phyloP scores from a whole-genome alignment of 495 filamentous ascomycete genomes.

The Neurospora discreta region DNA sequence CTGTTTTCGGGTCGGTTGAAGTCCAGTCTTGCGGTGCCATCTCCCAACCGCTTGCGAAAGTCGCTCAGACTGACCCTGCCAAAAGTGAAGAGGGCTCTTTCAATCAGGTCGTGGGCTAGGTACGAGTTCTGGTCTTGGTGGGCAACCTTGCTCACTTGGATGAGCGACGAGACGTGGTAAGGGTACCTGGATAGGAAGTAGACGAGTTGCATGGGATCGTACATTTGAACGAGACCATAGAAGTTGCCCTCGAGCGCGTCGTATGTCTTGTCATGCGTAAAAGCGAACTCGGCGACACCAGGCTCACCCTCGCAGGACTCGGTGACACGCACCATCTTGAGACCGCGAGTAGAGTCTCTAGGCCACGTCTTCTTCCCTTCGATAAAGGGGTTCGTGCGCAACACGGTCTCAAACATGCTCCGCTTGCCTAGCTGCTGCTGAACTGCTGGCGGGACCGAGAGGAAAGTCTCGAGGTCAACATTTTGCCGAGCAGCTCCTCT shows the following conservation, averaged over 20 bases:
- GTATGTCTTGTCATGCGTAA: constrained; percentile 68
- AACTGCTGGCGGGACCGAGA: constrained; percentile 51
- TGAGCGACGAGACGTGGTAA: constrained; percentile 86
- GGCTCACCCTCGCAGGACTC: constrained; percentile 14
- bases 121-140: constrained; percentile 81
- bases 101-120: constrained; percentile 75
- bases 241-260: constrained; percentile 67
- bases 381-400: constrained; percentile 72
- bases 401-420: constrained; percentile 49
- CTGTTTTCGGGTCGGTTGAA: constrained; percentile 76
- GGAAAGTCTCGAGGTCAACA: constrained; percentile 57
- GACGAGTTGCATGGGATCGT: constrained; percentile 59
- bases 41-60: constrained; percentile 61
- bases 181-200: constrained; percentile 37
- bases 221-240: constrained; percentile 63
- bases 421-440: neutral
- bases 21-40: constrained; percentile 68
- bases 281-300: constrained; percentile 54
- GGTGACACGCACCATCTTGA: constrained; percentile 70
- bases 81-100: constrained; percentile 87
- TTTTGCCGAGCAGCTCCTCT: constrained; percentile 42
- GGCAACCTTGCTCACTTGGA: constrained; percentile 86
- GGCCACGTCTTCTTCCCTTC: constrained; percentile 92
- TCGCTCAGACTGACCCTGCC: constrained; percentile 72
- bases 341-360: constrained; percentile 61